Evolutionary conservation across 2,329 filamentous ascomycete species (phyloP), one percentile per base, ranked within the genome.

Genomic region (Venturia oleaginea): DNA sequence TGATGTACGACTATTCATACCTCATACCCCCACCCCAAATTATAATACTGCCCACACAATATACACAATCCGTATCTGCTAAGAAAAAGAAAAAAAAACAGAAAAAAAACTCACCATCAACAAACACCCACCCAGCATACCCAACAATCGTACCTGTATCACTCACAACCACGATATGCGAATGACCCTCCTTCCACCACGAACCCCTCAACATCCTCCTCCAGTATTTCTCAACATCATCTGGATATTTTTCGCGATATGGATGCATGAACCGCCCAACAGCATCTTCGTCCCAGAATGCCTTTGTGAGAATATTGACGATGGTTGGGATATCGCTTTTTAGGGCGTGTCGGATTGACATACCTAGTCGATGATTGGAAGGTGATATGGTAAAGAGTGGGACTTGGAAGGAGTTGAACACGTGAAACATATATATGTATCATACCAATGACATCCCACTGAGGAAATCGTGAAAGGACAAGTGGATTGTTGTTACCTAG

Each of bases 221-320:
- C 70, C 71, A 73, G 64, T 67, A 74, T 8, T 69, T 66, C 2
- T 65, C 40, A 19, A 70, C 65, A 34, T 73, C 70, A 22, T 69
- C 65, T 2, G 72, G 71, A 55, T 70, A 72, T 11, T 68, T 30
- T 10, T 68, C 32, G 2, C 71, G 71, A 37, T 69, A 40, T 0
- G 72, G 72, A 65, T 73, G 72, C 24, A 74, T 68, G 4, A 70
- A 62, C 0, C 66, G 64, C 43, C 71, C 72, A 32, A 70, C 71
- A 24, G 72, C 68, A 32, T 69, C 66, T 60, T 74, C 72, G n/a
- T 72, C 66, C 65, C 71, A 73, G 63, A 72, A 74, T 6, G 72
- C 68, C 3, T 67, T 63, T 17, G 67, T 55, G 43, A 68, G 68
- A 51, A 73, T 57, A 22, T 38, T 46, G 10, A 60, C 69, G 7